phyloP scores from a whole-genome alignment of 2,329 filamentous ascomycete genomes.

The Sarocladiaceae sp. region DNA sequence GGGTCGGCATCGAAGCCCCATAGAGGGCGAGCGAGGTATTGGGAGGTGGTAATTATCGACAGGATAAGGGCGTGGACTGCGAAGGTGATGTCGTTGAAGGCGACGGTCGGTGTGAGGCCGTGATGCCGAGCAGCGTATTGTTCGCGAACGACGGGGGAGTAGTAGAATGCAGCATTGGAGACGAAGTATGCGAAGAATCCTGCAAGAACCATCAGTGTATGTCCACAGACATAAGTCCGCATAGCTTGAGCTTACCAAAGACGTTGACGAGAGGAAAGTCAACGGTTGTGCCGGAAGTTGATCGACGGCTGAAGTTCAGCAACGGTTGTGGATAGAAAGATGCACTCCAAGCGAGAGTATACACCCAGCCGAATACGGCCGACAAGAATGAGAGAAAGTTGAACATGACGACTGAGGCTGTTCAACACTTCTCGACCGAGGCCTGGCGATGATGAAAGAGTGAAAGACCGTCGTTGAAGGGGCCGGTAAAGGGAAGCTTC shows the following conservation, averaged over 20 bases:
- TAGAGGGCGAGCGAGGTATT: constrained; percentile 64
- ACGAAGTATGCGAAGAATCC: constrained; percentile 73
- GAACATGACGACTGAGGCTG: background rate
- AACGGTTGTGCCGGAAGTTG: constrained; percentile 78
- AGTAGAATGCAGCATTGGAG: constrained; percentile 73
- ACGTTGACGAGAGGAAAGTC: constrained; percentile 80
- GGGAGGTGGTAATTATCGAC: constrained; percentile 68
- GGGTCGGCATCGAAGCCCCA: constrained; percentile 71
- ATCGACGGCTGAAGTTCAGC: constrained; percentile 70
- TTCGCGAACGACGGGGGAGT: constrained; percentile 67
- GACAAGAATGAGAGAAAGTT: constrained; percentile 46
- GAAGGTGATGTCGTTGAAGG: constrained; percentile 87
- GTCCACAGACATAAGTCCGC: background rate
- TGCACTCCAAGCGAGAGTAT: constrained; percentile 73
- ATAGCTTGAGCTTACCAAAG: constrained; percentile 38
- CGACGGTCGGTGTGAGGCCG: constrained; percentile 75
- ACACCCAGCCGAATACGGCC: constrained; percentile 68
- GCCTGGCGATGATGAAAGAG: constrained; percentile 14
- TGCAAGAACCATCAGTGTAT: constrained; percentile 14
- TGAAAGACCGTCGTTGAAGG: too few species aligned
- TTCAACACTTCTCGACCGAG: background rate
- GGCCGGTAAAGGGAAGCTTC: background rate
- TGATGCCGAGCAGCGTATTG: constrained; percentile 82
- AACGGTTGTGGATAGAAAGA: constrained; percentile 92
- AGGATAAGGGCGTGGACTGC: constrained; percentile 75